Percentiles rank a stretch among this genome's conserved stretches.
These are phyloP conservation scores for Aspergillus incahuasiensis DNA, from an alignment of 495 filamentous ascomycete genomes.

Conservation along the genomic window DNA sequence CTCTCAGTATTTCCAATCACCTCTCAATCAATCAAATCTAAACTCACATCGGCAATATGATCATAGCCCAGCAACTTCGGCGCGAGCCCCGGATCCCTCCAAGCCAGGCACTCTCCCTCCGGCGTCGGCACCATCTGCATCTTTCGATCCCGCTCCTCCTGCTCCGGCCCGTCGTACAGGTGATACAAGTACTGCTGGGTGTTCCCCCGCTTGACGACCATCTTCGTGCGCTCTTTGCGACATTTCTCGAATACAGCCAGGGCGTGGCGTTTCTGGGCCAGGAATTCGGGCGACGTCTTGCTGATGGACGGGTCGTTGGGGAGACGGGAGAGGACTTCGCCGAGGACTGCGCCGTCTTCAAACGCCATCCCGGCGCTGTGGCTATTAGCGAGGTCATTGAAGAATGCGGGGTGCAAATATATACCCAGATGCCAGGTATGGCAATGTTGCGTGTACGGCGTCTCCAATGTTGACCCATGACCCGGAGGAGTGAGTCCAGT, in stretches of 20 bases:
- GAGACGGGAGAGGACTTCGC: slow-evolving; percentile 40
- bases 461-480: slow-evolving; percentile 58
- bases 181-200: slow-evolving; percentile 48
- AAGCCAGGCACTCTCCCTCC: slow-evolving; percentile 41
- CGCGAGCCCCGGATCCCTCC: slow-evolving; percentile 41
- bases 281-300: slow-evolving; percentile 25
- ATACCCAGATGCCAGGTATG: slow-evolving; percentile 32
- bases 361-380: slow-evolving; percentile 44
- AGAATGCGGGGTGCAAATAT: background rate
- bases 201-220: slow-evolving; percentile 44
- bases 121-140: slow-evolving; percentile 43
- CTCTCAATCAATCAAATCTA: background rate
- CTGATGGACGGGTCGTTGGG: slow-evolving; percentile 20
- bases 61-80: slow-evolving; percentile 43
- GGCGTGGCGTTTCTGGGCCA: slow-evolving; percentile 31
- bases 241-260: slow-evolving; percentile 43
- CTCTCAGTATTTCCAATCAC: background rate
- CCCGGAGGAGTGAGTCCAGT: slow-evolving; percentile 51
- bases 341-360: slow-evolving; percentile 49
- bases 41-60: slow-evolving; percentile 35
- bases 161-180: slow-evolving; percentile 46
- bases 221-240: slow-evolving; percentile 40
- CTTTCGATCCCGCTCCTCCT: slow-evolving; percentile 41
- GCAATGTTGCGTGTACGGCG: slow-evolving; percentile 60
- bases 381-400: background rate